These are phyloP conservation scores for Phoma sp. DNA, from an alignment of 2,329 filamentous ascomycete species.

Conservation along the genomic window DNA sequence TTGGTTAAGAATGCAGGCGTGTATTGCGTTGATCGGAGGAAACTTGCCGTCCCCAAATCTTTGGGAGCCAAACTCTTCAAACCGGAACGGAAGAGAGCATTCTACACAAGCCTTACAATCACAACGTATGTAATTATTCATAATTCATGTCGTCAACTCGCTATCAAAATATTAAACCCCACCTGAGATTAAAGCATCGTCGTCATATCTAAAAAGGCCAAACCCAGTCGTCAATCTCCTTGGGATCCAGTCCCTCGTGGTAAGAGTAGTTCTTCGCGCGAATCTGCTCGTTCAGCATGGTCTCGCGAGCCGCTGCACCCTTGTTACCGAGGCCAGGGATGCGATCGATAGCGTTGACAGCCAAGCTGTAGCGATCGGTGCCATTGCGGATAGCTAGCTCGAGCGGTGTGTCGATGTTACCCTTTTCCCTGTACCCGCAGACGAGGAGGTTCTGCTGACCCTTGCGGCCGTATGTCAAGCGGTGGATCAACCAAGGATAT, in stretches of 20 bases:
- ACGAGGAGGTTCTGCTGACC: slow-evolving; percentile 74
- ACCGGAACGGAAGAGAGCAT: too few relatives aligned
- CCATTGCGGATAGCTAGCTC: slow-evolving; percentile 80
- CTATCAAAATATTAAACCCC: too few relatives aligned
- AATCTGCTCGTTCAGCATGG: slow-evolving; percentile 70
- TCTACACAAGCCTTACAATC: too few relatives aligned
- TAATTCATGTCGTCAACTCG: slow-evolving; percentile 7
- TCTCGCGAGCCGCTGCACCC: slow-evolving; percentile 68
- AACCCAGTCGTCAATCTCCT: slow-evolving; percentile 69
- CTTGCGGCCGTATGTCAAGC: slow-evolving; percentile 77
- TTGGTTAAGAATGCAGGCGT: too few relatives aligned
- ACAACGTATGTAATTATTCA: too few relatives aligned
- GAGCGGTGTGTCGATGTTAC: slow-evolving; percentile 82
- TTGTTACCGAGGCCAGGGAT: slow-evolving; percentile 69
- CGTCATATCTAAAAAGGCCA: slow-evolving; percentile 60
- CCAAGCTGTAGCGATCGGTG: slow-evolving; percentile 78
- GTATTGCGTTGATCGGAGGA: too few relatives aligned
- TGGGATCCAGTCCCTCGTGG: slow-evolving; percentile 74
- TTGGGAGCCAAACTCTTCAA: too few relatives aligned
- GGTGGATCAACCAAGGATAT: slow-evolving; percentile 81
- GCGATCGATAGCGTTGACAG: slow-evolving; percentile 77
- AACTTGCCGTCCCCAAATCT: too few relatives aligned
- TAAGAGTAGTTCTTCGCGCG: slow-evolving; percentile 68
- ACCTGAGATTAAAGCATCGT: too few relatives aligned
- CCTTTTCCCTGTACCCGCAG: slow-evolving; percentile 82